Conservation (phyloP, 805 yeast genomes). For the Monosporozyma yasuniensis region DNA sequence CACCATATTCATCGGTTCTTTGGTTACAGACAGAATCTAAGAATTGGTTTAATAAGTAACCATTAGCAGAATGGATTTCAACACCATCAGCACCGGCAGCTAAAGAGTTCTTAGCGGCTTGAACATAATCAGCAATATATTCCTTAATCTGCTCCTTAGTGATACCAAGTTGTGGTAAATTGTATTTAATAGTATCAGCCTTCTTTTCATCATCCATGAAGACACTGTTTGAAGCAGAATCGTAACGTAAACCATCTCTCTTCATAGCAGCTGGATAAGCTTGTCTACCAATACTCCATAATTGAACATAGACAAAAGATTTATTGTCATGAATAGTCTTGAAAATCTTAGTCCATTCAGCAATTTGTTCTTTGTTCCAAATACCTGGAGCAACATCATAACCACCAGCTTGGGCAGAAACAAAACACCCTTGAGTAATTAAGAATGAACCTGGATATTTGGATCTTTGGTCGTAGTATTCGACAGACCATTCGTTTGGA, state of each 20-base stretch:
- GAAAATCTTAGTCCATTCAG: conserved; percentile 41
- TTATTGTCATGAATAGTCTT: conserved; percentile 43
- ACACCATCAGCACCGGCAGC: conserved; percentile 46
- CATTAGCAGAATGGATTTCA: conserved; percentile 62
- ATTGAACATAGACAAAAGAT: conserved; percentile 38
- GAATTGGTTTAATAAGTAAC: conserved; percentile 52
- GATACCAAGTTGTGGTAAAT: conserved; percentile 27
- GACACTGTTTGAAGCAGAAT: conserved; percentile 33
- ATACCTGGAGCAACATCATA: conserved; percentile 42
- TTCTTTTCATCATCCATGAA: conserved; percentile 30
- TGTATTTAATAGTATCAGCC: conserved; percentile 28
- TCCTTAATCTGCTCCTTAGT: conserved; percentile 33
- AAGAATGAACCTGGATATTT: conserved; percentile 48
- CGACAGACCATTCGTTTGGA: conserved; percentile 38
- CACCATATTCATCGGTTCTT: conserved; percentile 48
- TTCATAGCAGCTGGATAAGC: conserved; percentile 33
- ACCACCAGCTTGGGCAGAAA: conserved; percentile 36
- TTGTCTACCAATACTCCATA: conserved; percentile 43
- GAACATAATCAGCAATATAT: conserved; percentile 34
- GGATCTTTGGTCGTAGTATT: conserved; percentile 51
- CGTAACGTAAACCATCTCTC: conserved; percentile 31
- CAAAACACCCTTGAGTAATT: conserved; percentile 51
- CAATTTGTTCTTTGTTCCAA: conserved; percentile 39
- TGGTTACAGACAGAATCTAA: conserved; percentile 38
- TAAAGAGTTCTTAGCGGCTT: conserved; percentile 36